These are phyloP conservation scores for Monosporozyma solicola DNA, from an alignment of 805 yeast species.

Conservation along the genomic window DNA sequence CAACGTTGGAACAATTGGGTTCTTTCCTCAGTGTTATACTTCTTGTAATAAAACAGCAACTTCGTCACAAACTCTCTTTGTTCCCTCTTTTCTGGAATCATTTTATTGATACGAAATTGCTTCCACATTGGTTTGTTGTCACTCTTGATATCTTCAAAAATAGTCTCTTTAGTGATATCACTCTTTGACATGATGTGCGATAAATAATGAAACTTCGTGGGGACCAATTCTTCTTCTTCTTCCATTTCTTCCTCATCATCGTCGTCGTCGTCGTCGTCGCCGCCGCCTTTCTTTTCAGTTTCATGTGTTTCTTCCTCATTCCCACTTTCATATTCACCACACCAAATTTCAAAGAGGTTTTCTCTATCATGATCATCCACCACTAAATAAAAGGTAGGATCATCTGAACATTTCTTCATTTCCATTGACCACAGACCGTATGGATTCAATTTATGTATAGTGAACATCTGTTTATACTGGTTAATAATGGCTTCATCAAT, in stretches of 20 bases:
- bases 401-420: constrained; percentile 33
- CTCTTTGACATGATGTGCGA: constrained; percentile 26
- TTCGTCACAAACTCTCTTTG: constrained; percentile 20
- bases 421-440: constrained; percentile 42
- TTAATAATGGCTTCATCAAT: constrained; percentile 10
- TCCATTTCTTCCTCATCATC: constrained; percentile 7
- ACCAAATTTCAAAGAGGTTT: constrained; percentile 41
- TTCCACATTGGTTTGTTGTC: constrained; percentile 19
- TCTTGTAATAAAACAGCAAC: constrained; percentile 24
- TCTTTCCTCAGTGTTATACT: constrained; percentile 12
- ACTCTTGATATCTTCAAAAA: constrained; percentile 20
- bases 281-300: constrained; percentile 9
- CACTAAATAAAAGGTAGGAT: constrained; percentile 33
- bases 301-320: constrained; percentile 8
- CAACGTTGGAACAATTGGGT: constrained; percentile 9
- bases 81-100: constrained; percentile 14
- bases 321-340: constrained; percentile 10
- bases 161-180: constrained; percentile 13
- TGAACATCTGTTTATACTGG: constrained; percentile 32
- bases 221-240: constrained; percentile 16
- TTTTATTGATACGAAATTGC: constrained; percentile 16
- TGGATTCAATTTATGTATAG: constrained; percentile 32
- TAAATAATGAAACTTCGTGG: constrained; percentile 26
- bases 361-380: constrained; percentile 31
- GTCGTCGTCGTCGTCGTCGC: constrained; percentile 2